Percentiles rank a stretch among this genome's conserved stretches.
Evolutionary conservation across 2,329 filamentous ascomycete species (phyloP).

Genomic region (Paradendryphiella salina): DNA sequence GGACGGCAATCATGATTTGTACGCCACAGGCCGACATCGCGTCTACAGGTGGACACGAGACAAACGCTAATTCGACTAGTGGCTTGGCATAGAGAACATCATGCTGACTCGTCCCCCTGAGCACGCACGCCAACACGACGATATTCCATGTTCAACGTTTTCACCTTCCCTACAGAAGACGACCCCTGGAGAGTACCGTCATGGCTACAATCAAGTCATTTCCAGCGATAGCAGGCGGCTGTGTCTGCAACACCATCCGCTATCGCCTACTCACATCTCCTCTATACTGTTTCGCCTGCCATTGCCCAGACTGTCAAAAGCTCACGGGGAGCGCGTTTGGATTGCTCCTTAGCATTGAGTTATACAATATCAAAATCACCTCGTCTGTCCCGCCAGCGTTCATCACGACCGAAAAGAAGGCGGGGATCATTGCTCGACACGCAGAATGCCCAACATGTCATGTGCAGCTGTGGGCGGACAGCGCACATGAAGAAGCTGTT

Average conservation of each 20-base stretch:
- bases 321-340: slow-evolving; percentile 31
- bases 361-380: slow-evolving; percentile 25
- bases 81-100: no score
- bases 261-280: slow-evolving; percentile 37
- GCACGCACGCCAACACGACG: no score
- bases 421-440: not conserved
- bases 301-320: slow-evolving; percentile 39
- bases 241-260: slow-evolving; percentile 28
- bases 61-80: no score
- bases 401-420: not conserved
- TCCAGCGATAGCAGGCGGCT: slow-evolving; percentile 37
- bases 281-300: slow-evolving; percentile 39
- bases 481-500: slow-evolving; percentile 7
- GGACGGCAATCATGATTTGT: no score
- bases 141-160: no score
- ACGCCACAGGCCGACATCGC: no score
- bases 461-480: slow-evolving; percentile 26
- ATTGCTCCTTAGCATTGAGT: slow-evolving; percentile 30
- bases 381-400: slow-evolving; percentile 19
- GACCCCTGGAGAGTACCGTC: not conserved
- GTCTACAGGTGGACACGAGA: no score
- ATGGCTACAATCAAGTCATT: slow-evolving; percentile 20
- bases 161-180: no score
- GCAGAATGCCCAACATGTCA: slow-evolving; percentile 30
- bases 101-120: no score